A percentile compares a stretch with the other conserved stretches of the same genome.
phyloP scores from a whole-genome alignment of 768 basidiomycete genomes.

The Melanogaster broomeanus region DNA sequence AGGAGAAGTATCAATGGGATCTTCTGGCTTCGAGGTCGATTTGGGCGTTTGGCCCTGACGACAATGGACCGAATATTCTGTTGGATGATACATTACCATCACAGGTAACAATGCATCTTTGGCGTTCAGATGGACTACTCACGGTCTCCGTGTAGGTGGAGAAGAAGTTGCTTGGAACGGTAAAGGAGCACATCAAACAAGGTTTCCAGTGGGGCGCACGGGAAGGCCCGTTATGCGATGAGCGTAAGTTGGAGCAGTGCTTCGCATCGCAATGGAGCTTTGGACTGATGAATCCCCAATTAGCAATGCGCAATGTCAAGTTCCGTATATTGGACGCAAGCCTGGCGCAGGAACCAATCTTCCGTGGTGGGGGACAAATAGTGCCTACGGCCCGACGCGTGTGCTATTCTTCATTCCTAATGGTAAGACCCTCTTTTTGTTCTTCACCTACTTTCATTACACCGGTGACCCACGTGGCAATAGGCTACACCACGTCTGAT shows the following conservation, averaged over 20 bases:
- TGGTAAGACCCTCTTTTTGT: constrained; percentile 57
- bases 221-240: constrained; percentile 97
- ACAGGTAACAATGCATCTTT: constrained; percentile 52
- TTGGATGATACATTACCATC: constrained; percentile 96
- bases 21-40: constrained; percentile 95
- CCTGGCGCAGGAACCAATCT: constrained; percentile 94
- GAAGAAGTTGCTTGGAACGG: constrained; percentile 85
- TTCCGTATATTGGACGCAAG: constrained; percentile 94
- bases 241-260: constrained; percentile 69
- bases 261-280: neutral
- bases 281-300: neutral
- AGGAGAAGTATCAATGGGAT: constrained; percentile 98
- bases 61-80: constrained; percentile 89
- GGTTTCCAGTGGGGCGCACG: constrained; percentile 99
- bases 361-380: constrained; percentile 97
- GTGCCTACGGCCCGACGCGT: constrained; percentile 98
- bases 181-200: constrained; percentile 96
- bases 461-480: neutral
- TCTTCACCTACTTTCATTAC: constrained; percentile 10
- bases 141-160: constrained; percentile 60
- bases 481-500: constrained; percentile 93
- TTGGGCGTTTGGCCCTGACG: constrained; percentile 99
- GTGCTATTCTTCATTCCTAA: constrained; percentile 98
- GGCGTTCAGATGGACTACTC: neutral
- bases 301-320: constrained; percentile 98